Conservation (phyloP, 306 rosid genomes). For the Vigna angularis region DNA sequence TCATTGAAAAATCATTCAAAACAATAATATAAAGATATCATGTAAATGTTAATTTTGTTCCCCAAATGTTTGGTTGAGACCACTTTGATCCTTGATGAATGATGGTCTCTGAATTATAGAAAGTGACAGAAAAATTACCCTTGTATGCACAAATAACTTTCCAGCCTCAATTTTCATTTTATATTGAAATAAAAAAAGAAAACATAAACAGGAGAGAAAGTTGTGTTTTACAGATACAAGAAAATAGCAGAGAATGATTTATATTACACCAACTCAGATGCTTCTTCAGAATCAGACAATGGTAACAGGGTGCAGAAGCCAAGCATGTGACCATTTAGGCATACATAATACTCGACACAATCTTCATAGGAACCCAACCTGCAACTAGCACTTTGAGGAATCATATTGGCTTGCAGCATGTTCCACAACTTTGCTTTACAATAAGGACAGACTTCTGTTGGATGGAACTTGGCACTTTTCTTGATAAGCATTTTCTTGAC, state of each 20-base stretch:
- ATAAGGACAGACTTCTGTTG: conserved; percentile 92
- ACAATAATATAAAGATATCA: neutral
- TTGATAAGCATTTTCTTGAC: neutral
- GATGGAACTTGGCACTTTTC: conserved; percentile 34
- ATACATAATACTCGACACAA: conserved; percentile 83
- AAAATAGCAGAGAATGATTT: conserved; percentile 54
- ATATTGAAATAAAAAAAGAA: conserved; percentile 13
- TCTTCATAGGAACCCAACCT: conserved; percentile 91
- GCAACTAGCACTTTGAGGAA: conserved; percentile 89
- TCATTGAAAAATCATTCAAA: neutral
- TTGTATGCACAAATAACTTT: conserved; percentile 19
- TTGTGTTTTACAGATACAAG: conserved; percentile 27
- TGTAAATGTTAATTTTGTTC: neutral
- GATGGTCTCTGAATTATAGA: neutral
- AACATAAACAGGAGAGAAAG: conserved; percentile 9
- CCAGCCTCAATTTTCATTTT: neutral
- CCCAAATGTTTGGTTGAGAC: neutral
- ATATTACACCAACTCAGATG: conserved; percentile 62
- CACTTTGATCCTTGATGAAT: neutral
- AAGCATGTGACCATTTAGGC: conserved; percentile 95
- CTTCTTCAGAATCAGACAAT: conserved; percentile 89
- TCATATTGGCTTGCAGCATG: conserved; percentile 96
- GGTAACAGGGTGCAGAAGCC: conserved; percentile 91
- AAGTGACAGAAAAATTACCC: neutral
- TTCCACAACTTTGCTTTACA: conserved; percentile 97